Evolutionary conservation across 768 basidiomycete genomes (phyloP).

Genomic region (Zangia roseola): DNA sequence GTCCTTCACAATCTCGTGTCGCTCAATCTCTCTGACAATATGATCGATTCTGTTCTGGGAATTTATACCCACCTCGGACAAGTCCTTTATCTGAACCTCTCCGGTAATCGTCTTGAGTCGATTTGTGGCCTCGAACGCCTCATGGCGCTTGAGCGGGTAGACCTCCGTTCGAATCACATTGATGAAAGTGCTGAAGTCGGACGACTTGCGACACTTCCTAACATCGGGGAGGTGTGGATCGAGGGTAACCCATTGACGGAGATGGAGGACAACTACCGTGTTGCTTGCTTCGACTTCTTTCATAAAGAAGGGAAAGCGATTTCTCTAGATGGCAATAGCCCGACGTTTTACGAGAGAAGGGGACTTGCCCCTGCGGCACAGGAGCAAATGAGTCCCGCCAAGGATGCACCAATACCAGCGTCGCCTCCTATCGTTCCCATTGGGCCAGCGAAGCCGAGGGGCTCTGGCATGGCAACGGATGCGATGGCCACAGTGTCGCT

Average conservation of each 20-base stretch:
- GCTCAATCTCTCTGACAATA: conserved; percentile 96
- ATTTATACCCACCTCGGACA: conserved; percentile 82
- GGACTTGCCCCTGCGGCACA: conserved; percentile 49
- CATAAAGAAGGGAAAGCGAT: conserved; percentile 79
- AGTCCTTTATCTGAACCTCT: conserved; percentile 74
- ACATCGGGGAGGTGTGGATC: conserved; percentile 78
- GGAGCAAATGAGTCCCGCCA: conserved; percentile 51
- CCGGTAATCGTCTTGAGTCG: conserved; percentile 88
- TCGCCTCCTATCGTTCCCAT: conserved; percentile 66
- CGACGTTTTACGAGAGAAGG: conserved; percentile 71
- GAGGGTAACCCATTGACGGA: conserved; percentile 82
- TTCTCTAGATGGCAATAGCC: conserved; percentile 68
- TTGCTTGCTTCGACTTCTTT: conserved; percentile 82
- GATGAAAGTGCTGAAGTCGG: conserved; percentile 86
- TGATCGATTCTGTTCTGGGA: conserved; percentile 93
- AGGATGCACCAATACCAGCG: conserved; percentile 46
- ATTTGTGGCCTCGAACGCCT: conserved; percentile 94
- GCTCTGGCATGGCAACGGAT: conserved; percentile 19
- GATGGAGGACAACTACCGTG: conserved; percentile 65
- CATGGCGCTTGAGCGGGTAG: conserved; percentile 77
- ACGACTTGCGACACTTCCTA: conserved; percentile 74
- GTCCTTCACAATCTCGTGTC: conserved; percentile 76
- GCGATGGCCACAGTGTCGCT: conserved; percentile 25
- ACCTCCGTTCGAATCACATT: conserved; percentile 76
- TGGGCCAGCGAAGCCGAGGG: conserved; percentile 32